A percentile compares a stretch with the other conserved stretches of the same genome.
Conservation (phyloP, 202 grass and related monocot genomes). For the Schoenoplectus tabernaemontani region DNA sequence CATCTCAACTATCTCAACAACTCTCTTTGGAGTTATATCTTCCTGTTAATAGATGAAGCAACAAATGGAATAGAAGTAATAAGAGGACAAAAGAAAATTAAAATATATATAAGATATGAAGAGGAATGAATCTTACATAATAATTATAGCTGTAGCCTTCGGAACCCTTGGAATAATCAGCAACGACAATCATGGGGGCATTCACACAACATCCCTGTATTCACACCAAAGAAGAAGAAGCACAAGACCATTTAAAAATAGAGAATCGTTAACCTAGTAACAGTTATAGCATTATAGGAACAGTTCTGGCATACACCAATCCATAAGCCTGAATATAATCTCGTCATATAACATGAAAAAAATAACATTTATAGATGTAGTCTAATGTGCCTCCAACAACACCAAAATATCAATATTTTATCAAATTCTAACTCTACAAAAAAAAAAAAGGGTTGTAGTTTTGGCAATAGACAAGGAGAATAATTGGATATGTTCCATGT, state of each 20-base stretch:
- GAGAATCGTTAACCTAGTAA: not conserved
- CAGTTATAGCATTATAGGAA: not conserved
- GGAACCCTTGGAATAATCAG: constrained; percentile 91
- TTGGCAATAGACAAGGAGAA: not conserved
- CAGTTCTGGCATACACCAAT: not conserved
- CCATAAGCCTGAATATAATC: not conserved
- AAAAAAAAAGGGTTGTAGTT: not conserved
- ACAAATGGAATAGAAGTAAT: not conserved
- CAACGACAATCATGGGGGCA: constrained; percentile 91
- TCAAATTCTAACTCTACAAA: not conserved
- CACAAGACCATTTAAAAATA: not conserved
- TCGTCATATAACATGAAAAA: not conserved
- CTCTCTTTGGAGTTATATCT: constrained; percentile 77
- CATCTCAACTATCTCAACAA: constrained; percentile 88
- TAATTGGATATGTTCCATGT: not conserved
- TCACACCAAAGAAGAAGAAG: not conserved
- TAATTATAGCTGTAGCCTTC: constrained; percentile 92
- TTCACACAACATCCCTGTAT: constrained; percentile 92
- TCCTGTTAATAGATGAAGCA: constrained; percentile 36
- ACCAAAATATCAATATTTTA: constrained; percentile 2
- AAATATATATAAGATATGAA: not conserved
- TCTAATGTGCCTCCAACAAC: constrained; percentile 6
- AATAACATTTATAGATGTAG: not conserved
- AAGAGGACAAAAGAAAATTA: not conserved
- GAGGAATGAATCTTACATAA: constrained; percentile 47